Evolutionary conservation across 208 protist species (phyloP).

Genomic region (Entamoeba nuttalli): DNA sequence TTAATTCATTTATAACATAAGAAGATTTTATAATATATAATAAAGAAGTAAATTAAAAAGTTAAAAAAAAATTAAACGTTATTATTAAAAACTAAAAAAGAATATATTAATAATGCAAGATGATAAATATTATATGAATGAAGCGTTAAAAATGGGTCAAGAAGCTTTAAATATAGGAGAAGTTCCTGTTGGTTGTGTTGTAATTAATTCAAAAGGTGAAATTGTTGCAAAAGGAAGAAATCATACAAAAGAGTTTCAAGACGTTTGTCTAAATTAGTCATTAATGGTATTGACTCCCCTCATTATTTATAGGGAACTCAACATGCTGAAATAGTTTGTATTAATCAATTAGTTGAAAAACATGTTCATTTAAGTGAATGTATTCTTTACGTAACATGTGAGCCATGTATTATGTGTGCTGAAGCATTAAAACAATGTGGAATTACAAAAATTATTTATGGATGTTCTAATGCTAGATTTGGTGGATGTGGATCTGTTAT

Average conservation of each 20-base stretch:
- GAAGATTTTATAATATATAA: no score
- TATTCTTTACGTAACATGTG: constrained; percentile 70
- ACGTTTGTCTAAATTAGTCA: constrained; percentile 63
- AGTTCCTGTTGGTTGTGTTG: constrained; percentile 77
- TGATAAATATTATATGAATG: background rate
- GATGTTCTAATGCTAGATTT: constrained; percentile 71
- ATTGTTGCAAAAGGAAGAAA: constrained; percentile 55
- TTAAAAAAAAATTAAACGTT: no score
- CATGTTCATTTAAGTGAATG: constrained; percentile 42
- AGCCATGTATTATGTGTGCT: constrained; percentile 82
- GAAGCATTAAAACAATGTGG: constrained; percentile 55
- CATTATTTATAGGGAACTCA: background rate
- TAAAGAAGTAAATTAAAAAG: no score
- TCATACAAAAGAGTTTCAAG: constrained; percentile 57
- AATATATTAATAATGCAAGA: background rate
- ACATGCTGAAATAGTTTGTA: constrained; percentile 20
- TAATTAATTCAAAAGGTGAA: constrained; percentile 43
- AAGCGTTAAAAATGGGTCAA: background rate
- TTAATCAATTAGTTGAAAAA: constrained; percentile 22
- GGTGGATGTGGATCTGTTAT: constrained; percentile 72
- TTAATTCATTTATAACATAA: no score
- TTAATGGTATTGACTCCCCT: constrained; percentile 23
- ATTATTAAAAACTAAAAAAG: background rate
- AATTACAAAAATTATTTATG: constrained; percentile 61
- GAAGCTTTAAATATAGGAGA: constrained; percentile 41